Conservation (phyloP, 805 yeast genomes). For the Kazachstania kunashirensis region DNA sequence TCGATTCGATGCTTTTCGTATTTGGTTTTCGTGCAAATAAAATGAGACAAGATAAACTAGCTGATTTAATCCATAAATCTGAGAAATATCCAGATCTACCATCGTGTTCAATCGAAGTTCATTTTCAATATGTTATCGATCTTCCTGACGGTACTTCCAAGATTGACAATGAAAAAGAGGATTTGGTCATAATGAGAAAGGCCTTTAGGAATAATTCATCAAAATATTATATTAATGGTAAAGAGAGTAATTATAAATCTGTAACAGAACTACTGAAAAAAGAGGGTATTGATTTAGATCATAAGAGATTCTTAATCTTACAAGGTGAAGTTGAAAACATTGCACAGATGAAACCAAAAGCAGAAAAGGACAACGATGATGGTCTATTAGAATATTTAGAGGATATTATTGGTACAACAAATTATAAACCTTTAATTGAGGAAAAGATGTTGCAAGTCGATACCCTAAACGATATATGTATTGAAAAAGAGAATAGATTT, state of each 20-base stretch:
- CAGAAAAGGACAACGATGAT: constrained; percentile 84
- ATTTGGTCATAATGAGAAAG: constrained; percentile 64
- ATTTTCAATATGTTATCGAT: constrained; percentile 71
- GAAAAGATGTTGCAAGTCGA: constrained; percentile 51
- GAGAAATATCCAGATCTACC: constrained; percentile 54
- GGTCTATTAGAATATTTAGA: constrained; percentile 90
- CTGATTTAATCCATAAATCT: constrained; percentile 88
- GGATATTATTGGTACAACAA: constrained; percentile 91
- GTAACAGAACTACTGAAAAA: constrained; percentile 66
- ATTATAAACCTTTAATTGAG: constrained; percentile 71
- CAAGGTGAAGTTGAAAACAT: constrained; percentile 98
- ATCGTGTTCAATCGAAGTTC: constrained; percentile 85
- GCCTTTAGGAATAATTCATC: constrained; percentile 73
- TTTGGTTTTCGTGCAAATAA: constrained; percentile 95
- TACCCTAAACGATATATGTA: constrained; percentile 66
- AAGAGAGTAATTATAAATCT: constrained; percentile 60
- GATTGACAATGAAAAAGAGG: constrained; percentile 43
- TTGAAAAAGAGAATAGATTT: constrained; percentile 72
- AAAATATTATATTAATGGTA: constrained; percentile 64
- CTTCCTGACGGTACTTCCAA: constrained; percentile 36
- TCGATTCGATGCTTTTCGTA: constrained; percentile 90
- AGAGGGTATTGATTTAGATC: constrained; percentile 89
- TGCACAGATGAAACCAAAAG: constrained; percentile 98
- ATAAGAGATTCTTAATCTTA: constrained; percentile 83
- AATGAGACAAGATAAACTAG: constrained; percentile 92